These are phyloP conservation scores for Potentilla sterilis DNA, from an alignment of 306 rosid species.

Conservation along the genomic window DNA sequence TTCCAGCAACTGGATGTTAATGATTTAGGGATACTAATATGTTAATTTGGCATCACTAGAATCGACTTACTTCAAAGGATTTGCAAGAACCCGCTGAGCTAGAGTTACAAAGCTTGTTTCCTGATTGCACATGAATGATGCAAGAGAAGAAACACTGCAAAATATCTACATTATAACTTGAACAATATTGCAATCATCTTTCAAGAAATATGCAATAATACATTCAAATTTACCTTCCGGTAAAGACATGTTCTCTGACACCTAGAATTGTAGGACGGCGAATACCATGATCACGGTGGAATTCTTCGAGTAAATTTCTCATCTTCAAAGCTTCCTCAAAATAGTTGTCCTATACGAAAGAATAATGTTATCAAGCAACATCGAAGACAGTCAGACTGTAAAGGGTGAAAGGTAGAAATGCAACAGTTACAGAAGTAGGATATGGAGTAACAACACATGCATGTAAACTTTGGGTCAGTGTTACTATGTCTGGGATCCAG, in stretches of 20 bases:
- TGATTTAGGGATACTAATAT: constrained; percentile 20
- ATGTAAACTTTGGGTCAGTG: not conserved
- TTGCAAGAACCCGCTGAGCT: constrained; percentile 94
- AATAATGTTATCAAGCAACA: constrained; percentile 1
- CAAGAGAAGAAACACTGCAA: constrained; percentile 89
- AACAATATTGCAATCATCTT: not conserved
- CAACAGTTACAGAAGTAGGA: not conserved
- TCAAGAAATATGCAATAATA: constrained; percentile 3
- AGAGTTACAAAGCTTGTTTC: constrained; percentile 91
- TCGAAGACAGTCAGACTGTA: not conserved
- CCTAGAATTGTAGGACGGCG: constrained; percentile 88
- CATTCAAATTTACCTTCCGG: constrained; percentile 64
- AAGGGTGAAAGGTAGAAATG: not conserved
- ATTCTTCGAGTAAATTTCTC: constrained; percentile 97
- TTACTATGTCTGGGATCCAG: not conserved
- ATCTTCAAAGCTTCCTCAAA: constrained; percentile 78
- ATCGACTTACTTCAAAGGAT: constrained; percentile 80
- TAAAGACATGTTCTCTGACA: constrained; percentile 90
- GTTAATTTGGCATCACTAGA: constrained; percentile 8
- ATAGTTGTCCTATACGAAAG: constrained; percentile 44
- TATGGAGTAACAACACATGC: not conserved
- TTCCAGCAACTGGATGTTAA: not conserved
- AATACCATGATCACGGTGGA: constrained; percentile 68
- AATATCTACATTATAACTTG: constrained; percentile 15
- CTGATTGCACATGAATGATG: constrained; percentile 88